Conservation (phyloP, 805 yeast genomes). For the Candida gorgasii region DNA sequence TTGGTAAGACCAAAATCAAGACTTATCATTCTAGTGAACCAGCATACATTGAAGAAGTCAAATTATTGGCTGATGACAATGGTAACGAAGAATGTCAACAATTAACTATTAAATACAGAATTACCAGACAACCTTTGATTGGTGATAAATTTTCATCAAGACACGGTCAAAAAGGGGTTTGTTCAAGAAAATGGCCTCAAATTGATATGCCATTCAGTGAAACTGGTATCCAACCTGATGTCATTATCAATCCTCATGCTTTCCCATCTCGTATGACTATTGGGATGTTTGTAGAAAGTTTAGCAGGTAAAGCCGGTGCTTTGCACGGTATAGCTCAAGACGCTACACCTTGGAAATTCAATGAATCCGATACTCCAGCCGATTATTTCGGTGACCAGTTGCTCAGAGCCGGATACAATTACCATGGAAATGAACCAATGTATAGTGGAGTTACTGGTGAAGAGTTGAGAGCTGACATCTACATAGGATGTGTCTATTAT, state of each 20-base stretch:
- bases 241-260: slow-evolving; percentile 97
- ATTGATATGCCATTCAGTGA: slow-evolving; percentile 97
- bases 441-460: slow-evolving; percentile 98
- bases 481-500: slow-evolving; percentile 95
- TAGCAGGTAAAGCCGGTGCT: slow-evolving; percentile 99
- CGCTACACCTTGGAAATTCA: slow-evolving; percentile 93
- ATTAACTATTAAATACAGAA: slow-evolving; percentile 83
- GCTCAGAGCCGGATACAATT: slow-evolving; percentile 84
- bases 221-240: slow-evolving; percentile 95
- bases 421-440: slow-evolving; percentile 98
- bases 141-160: slow-evolving; percentile 98
- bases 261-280: slow-evolving; percentile 99
- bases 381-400: slow-evolving; percentile 97
- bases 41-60: slow-evolving; percentile 93
- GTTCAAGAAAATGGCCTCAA: slow-evolving; percentile 97
- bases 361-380: slow-evolving; percentile 92
- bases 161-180: slow-evolving; percentile 98
- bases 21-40: slow-evolving; percentile 94
- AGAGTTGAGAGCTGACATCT: slow-evolving; percentile 93
- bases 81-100: slow-evolving; percentile 79
- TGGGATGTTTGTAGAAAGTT: slow-evolving; percentile 98
- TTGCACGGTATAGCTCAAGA: slow-evolving; percentile 97
- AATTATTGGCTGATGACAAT: slow-evolving; percentile 79
- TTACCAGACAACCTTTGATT: slow-evolving; percentile 88
- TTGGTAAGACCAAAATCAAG: slow-evolving; percentile 88